Evolutionary conservation across 805 yeast species (phyloP), one percentile per base, ranked within the genome.

Genomic region (Kazachstania kunashirensis): DNA sequence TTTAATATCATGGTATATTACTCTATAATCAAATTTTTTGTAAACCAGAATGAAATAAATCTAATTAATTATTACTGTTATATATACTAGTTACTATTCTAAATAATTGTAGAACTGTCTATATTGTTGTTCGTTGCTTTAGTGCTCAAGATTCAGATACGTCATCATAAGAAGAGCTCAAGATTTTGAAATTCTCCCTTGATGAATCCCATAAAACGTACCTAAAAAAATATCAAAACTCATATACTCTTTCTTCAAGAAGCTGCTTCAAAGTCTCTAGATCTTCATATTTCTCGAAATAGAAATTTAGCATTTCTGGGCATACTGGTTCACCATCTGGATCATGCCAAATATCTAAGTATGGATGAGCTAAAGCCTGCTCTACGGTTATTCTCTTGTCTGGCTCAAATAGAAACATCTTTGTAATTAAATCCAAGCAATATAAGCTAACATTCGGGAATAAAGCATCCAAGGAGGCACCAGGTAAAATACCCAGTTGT

Each of bases 321-420:
- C 95, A 84, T 31, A 70, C 77, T 6, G 86, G 86, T 60, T 92
- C 97, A 54, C 92, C 97, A 24, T 73, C 70, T 6, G 95, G 88
- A 59, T 86, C 95, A 55, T 85, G 96, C 88, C 96, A 89, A 16
- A 82, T 72, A 32, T 76, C 67, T 38, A 89, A 63, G 55, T 88
- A 89, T 7, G 95, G 94, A 61, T 89, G 98, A 41, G 67, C 70
- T 36, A 89, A 66, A 0, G 97, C 96, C 47, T 85, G 80, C 39
- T 80, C 84, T 4, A 86, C 96, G 0, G 85, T 75, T 37, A 88
- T 79, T 58, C 98, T 71, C 48, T 75, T 71, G 27, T 66, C 67
- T 2, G 97, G 97, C 55, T 88, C 94, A 45, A 89, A 71, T n/a
- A 85, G 75, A 24, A 89, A 67, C 81, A 92, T 74, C 45, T 67